Evolutionary conservation across 2,329 filamentous ascomycete genomes (phyloP), one percentile per base, ranked within the genome.

Genomic region (Polychaeton citri): DNA sequence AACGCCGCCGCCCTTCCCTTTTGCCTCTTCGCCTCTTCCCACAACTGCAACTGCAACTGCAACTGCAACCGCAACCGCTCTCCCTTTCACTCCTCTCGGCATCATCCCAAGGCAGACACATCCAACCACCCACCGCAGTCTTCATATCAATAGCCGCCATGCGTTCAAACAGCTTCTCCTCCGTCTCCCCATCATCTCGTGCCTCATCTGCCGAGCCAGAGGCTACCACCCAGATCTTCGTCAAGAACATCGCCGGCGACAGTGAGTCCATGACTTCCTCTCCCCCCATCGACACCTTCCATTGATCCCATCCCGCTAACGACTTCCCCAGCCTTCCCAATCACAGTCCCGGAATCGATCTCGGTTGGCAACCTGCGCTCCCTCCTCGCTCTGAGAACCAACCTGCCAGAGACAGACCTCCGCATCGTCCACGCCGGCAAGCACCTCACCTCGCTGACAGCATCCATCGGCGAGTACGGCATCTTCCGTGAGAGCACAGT

Each of bases 141-240:
- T n/a, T n/a, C n/a, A n/a, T n/a, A n/a, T n/a, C n/a, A n/a, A n/a
- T n/a, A 39, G 40, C 37, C 45, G 57, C 34, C 49, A 62, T 62
- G 57, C 58, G 59, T 39, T 57, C 57, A 40, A 60, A 56, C 49
- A 60, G 57, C 55, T 55, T 63, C 50, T 57, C 57, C 38, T 64
- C 59, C 52, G 49, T 61, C 49, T 58, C 55, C 49, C 61, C 60
- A 21, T 53, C 44, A 5, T 52, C 51, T 19, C 50, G 56, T 32
- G 60, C 60, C 21, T 51, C 54, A 3, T 55, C 56, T 20, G 51
- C 55, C 28, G 65, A 70, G 39, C 50, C 57, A 33, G 62, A 66
- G 36, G 63, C 69, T 35, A 72, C 63, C 26, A 73, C 74, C 60
- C 69, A 72, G 52, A 71, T 76, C 57, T 75, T 76, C 57, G 65